Percentiles rank a stretch among this genome's conserved stretches.
Evolutionary conservation across 805 yeast species (phyloP).

Genomic region (Priceomyces melissophilus): DNA sequence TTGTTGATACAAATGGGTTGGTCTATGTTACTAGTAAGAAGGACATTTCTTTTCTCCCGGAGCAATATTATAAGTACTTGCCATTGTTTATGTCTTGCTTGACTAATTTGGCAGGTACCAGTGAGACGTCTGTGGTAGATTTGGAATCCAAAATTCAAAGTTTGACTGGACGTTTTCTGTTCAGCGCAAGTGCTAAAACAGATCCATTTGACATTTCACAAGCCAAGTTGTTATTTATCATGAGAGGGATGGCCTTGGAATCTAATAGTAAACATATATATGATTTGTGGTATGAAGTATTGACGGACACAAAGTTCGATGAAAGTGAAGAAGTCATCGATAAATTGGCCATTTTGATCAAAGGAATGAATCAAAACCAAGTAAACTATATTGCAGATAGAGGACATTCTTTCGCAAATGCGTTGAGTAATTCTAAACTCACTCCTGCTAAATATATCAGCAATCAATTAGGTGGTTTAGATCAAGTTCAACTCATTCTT

Average conservation of each 20-base stretch:
- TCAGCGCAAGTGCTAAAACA: constrained; percentile 55
- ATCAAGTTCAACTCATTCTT: constrained; percentile 68
- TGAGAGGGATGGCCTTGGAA: constrained; percentile 69
- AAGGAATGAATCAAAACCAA: constrained; percentile 72
- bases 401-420: constrained; percentile 82
- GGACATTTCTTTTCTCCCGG: constrained; percentile 56
- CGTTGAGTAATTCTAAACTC: constrained; percentile 60
- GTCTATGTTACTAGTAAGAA: constrained; percentile 72
- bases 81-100: constrained; percentile 77
- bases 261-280: constrained; percentile 58
- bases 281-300: constrained; percentile 65
- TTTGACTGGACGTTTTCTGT: constrained; percentile 78
- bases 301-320: constrained; percentile 67
- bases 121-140: constrained; percentile 62
- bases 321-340: constrained; percentile 40
- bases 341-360: constrained; percentile 70
- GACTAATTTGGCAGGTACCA: constrained; percentile 82
- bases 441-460: constrained; percentile 57
- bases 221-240: constrained; percentile 51
- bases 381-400: constrained; percentile 76
- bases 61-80: constrained; percentile 60
- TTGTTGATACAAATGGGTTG: constrained; percentile 77
- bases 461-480: constrained; percentile 70
- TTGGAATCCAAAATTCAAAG: constrained; percentile 82
- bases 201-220: constrained; percentile 48